phyloP scores from a whole-genome alignment of 2,329 filamentous ascomycete genomes.

The Penicillium sp. region DNA sequence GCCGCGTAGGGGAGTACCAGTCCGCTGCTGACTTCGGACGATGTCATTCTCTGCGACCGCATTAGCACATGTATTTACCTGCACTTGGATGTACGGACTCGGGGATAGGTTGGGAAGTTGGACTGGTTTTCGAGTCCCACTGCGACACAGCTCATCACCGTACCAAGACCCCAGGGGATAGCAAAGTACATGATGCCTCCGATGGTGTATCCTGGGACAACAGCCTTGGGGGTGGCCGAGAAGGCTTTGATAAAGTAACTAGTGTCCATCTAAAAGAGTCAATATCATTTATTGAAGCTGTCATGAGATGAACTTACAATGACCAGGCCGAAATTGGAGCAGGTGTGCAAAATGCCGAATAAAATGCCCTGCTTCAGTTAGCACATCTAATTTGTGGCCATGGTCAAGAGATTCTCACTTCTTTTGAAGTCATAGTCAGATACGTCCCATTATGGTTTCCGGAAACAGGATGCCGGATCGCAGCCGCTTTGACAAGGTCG shows the following conservation, averaged over 20 bases:
- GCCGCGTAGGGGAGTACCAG: constrained; percentile 33
- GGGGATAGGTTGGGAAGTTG: constrained; percentile 51
- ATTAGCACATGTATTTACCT: neutral
- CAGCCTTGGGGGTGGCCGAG: constrained; percentile 43
- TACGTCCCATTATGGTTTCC: constrained; percentile 53
- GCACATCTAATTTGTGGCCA: constrained; percentile 49
- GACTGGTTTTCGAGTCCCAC: constrained; percentile 46
- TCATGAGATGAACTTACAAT: too few relatives aligned
- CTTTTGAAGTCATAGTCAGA: constrained; percentile 52
- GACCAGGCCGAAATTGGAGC: constrained; percentile 49
- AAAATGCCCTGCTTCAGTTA: constrained; percentile 40
- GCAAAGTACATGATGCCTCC: constrained; percentile 52
- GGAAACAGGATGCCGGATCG: constrained; percentile 42
- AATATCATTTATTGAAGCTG: too few relatives aligned
- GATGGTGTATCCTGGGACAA: constrained; percentile 49
- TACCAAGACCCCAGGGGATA: constrained; percentile 51
- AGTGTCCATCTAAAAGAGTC: constrained; percentile 48
- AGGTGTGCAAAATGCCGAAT: constrained; percentile 47
- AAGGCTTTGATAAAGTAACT: constrained; percentile 52
- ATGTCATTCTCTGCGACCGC: constrained; percentile 32
- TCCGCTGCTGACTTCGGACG: constrained; percentile 34
- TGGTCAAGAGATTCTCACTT: constrained; percentile 50
- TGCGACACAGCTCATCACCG: constrained; percentile 47
- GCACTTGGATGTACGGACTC: constrained; percentile 22
- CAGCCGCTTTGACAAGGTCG: constrained; percentile 46